Base-by-base conservation (phyloP, 345 rosid species). In the Psidium guajava region DNA sequence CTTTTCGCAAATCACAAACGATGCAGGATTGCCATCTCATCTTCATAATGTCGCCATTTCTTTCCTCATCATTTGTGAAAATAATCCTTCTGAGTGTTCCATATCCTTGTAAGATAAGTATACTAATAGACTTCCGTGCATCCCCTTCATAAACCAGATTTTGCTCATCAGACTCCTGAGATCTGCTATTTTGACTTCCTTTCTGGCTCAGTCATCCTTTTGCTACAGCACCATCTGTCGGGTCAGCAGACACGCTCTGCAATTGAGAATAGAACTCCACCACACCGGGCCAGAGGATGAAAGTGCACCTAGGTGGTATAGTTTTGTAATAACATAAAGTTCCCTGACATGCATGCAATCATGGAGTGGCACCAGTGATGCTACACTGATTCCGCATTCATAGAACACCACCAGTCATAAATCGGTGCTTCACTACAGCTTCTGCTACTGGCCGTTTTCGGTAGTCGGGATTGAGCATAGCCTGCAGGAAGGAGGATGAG, bases 371-470 rank as follows among this genome's bases (percentile, higher is more conserved):
- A 36, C 80, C 25, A 36, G 80, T 69, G 25, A 20, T 36, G 80
- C 5, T 0, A 32, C 47, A 2, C 24, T 18, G 80, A 69, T 69
- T 69, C 57, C 40, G 42, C 20, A 32, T 22, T 94, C 93, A 92
- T 42, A 86, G 87, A 44, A 88, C 86, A 83, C 89, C 86, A 54
- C 89, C 89, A 12, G 87, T 92, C 88, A 94, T 58, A 91, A 97
- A 97, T 28, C 91, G 93, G 87, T 97, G 99, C 84, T 86, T 92
- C 36, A 93, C 90, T 55, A 94, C 92, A 85, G 98, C 95, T 87
- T 95, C 93, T 58, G 98, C 98, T 83, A 86, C 87, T 69, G 99
- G 98, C 16, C 99, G 92, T 59, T 97, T 94, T 53, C 93, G 89
- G 73, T 91, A 93, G 87, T 97, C 95, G 0, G 95, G 92, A 88